Conservation (phyloP, 164 flowering plant genomes). For the Umbellularia californica region DNA sequence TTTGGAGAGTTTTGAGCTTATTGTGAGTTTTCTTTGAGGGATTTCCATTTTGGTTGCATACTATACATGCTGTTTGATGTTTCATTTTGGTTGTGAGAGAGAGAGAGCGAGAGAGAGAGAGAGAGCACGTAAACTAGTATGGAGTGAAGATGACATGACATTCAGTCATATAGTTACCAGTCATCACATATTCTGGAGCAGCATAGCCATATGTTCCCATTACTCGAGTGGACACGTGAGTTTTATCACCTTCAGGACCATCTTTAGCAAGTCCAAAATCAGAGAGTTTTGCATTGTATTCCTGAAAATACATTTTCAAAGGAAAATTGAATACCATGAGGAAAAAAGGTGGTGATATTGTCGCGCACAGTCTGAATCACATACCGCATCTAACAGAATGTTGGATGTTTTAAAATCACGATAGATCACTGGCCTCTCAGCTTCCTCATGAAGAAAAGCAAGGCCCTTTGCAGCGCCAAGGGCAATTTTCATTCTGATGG, state of each 20-base stretch:
- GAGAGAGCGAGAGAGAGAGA: too few relatives aligned
- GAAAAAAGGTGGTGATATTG: not conserved
- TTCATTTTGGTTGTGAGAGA: too few relatives aligned
- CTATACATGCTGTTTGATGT: too few relatives aligned
- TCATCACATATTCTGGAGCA: constrained; percentile 84
- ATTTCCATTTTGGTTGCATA: too few relatives aligned
- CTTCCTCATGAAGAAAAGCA: constrained; percentile 46
- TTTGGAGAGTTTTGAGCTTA: too few relatives aligned
- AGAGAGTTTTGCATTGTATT: constrained; percentile 77
- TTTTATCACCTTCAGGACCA: constrained; percentile 83
- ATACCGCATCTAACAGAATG: constrained; percentile 43
- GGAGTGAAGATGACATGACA: not conserved
- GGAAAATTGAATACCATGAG: constrained; percentile 1
- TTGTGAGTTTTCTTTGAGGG: too few relatives aligned
- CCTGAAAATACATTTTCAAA: constrained; percentile 36
- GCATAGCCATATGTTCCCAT: constrained; percentile 92
- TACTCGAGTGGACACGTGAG: constrained; percentile 83
- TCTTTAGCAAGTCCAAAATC: constrained; percentile 87
- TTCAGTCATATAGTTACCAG: constrained; percentile 36
- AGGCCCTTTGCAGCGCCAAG: constrained; percentile 43
- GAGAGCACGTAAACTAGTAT: too few relatives aligned
- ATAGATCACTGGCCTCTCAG: constrained; percentile 41
- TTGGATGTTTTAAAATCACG: constrained; percentile 45
- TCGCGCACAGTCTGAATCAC: not conserved
- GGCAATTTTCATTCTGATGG: constrained; percentile 43